Conservation (phyloP, 2,329 filamentous ascomycete species). For the Allantophomopsis lycopodina region DNA sequence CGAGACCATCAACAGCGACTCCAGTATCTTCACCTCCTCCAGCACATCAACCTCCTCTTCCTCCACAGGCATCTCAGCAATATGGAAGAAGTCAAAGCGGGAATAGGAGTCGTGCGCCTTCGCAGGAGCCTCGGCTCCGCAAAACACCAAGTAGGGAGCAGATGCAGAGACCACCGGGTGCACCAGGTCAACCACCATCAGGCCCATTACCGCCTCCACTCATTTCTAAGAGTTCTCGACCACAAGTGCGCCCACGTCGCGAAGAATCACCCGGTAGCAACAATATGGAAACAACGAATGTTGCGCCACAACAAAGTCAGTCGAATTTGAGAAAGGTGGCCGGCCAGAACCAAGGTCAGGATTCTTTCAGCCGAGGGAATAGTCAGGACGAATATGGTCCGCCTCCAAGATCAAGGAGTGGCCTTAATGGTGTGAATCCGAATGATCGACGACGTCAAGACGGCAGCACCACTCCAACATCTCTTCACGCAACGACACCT, state of each 20-base stretch:
- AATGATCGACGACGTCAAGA: constrained; percentile 16
- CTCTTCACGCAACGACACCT: constrained; percentile 13
- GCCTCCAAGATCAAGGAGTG: constrained; percentile 16
- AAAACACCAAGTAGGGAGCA: constrained; percentile 15
- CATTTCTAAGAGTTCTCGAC: constrained; percentile 11
- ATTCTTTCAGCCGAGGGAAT: constrained; percentile 16
- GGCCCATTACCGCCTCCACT: constrained; percentile 4
- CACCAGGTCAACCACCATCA: constrained; percentile 6
- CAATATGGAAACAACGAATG: constrained; percentile 9
- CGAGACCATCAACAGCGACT: constrained; percentile 6
- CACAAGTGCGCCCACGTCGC: constrained; percentile 10
- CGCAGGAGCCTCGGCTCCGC: constrained; percentile 11
- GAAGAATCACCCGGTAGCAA: constrained; percentile 15
- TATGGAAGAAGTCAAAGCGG: constrained; percentile 13
- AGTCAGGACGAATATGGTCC: constrained; percentile 9
- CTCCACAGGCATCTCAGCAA: constrained; percentile 5
- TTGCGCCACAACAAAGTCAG: constrained; percentile 8
- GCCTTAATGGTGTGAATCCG: constrained; percentile 13
- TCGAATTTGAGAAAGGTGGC: constrained; percentile 12
- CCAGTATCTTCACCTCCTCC: constrained; percentile 8
- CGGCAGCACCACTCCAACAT: constrained; percentile 15
- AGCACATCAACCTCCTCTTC: constrained; percentile 5
- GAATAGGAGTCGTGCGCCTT: constrained; percentile 10
- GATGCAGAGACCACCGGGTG: constrained; percentile 11
- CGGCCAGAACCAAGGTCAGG: constrained; percentile 16